Evolutionary conservation across 179 eudicot species (phyloP).

Genomic region (Silene noctiflora): DNA sequence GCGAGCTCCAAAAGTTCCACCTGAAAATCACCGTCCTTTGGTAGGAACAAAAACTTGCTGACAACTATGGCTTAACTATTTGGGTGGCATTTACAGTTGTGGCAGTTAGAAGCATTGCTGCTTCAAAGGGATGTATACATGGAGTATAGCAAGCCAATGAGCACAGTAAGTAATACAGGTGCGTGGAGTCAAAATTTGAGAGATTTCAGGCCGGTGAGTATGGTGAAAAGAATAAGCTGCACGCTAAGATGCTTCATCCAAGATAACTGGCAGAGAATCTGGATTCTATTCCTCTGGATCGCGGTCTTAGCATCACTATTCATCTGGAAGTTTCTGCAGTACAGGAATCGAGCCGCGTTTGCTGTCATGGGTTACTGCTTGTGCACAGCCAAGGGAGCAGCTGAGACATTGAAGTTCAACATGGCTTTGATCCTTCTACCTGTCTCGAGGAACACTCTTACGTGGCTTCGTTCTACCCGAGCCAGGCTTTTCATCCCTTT

Average conservation of each 20-base stretch:
- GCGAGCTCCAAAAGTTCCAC: too few species aligned
- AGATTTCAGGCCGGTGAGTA: slow-evolving; percentile 32
- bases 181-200: slow-evolving; percentile 71
- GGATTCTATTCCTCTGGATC: slow-evolving; percentile 61
- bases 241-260: slow-evolving; percentile 49
- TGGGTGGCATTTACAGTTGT: slow-evolving; percentile 43
- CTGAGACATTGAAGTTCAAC: slow-evolving; percentile 72
- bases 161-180: slow-evolving; percentile 46
- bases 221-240: slow-evolving; percentile 44
- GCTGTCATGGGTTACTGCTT: slow-evolving; percentile 72
- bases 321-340: slow-evolving; percentile 66
- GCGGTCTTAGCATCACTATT: slow-evolving; percentile 52
- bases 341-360: slow-evolving; percentile 49
- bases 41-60: background rate
- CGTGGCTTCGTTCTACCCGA: slow-evolving; percentile 64
- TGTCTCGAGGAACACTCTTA: slow-evolving; percentile 70
- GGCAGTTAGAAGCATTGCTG: slow-evolving; percentile 71
- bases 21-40: too few species aligned
- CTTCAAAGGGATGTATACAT: slow-evolving; percentile 80
- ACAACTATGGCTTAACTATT: background rate
- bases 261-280: slow-evolving; percentile 65
- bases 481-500: slow-evolving; percentile 59
- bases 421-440: slow-evolving; percentile 77
- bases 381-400: slow-evolving; percentile 79
- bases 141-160: slow-evolving; percentile 82